Percentiles rank a stretch among this genome's conserved stretches.
These are phyloP conservation scores for Mycena belliarum DNA, from an alignment of 768 basidiomycete species.

Conservation along the genomic window DNA sequence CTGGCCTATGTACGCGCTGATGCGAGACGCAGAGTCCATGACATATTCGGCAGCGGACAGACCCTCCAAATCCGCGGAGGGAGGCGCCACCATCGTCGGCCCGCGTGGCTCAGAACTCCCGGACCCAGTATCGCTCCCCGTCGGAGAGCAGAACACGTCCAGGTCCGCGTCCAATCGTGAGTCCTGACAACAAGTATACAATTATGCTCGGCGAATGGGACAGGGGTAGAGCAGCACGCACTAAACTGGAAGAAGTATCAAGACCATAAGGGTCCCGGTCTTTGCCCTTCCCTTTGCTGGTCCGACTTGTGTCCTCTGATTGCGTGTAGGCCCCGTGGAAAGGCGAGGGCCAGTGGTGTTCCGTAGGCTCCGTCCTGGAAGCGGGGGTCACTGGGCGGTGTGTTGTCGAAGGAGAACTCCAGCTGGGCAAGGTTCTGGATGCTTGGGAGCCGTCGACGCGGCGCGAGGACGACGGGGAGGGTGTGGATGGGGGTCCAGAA, in stretches of 20 bases:
- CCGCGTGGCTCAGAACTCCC: slow-evolving; percentile 22
- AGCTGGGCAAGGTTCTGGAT: neutral
- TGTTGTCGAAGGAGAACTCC: neutral
- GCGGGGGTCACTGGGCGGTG: slow-evolving; percentile 4
- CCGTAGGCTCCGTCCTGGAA: slow-evolving; percentile 15
- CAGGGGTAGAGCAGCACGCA: neutral
- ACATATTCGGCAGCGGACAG: neutral
- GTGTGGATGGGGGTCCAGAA: neutral
- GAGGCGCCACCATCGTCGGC: neutral
- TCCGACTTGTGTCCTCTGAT: slow-evolving; percentile 1
- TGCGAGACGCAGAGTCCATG: neutral
- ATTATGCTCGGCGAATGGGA: slow-evolving; percentile 7
- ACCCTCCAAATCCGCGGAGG: slow-evolving; percentile 4
- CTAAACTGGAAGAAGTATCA: neutral
- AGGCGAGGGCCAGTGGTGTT: slow-evolving; percentile 3
- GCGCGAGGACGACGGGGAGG: slow-evolving; percentile 3
- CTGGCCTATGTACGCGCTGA: slow-evolving; percentile 25
- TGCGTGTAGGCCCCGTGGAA: neutral
- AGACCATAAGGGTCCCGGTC: neutral
- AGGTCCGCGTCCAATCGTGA: slow-evolving; percentile 10
- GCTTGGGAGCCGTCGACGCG: neutral
- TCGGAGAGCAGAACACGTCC: slow-evolving; percentile 10
- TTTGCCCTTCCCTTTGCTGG: neutral
- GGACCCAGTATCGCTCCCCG: slow-evolving; percentile 17
- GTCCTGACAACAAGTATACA: slow-evolving; percentile 13